phyloP scores from a whole-genome alignment of 2,329 filamentous ascomycete species.

The Nemania serpens region DNA sequence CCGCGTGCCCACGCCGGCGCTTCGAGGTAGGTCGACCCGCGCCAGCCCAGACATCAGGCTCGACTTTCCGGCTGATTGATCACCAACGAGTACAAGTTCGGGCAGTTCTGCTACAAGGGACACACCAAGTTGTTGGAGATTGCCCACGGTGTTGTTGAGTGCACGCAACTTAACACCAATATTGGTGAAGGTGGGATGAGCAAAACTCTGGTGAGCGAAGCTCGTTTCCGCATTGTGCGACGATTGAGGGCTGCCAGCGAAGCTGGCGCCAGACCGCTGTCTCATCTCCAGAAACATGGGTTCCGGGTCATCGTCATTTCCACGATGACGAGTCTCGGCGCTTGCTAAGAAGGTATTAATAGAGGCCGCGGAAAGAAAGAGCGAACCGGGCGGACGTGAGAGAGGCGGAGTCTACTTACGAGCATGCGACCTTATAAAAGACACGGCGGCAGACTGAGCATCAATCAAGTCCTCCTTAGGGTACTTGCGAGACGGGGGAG shows the following conservation, averaged over 20 bases:
- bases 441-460: conserved; percentile 27
- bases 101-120: conserved; percentile 73
- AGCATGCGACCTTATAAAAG: conserved; percentile 36
- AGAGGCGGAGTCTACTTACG: conserved; percentile 31
- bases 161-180: conserved; percentile 68
- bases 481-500: conserved; percentile 31
- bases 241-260: conserved; percentile 27
- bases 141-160: conserved; percentile 67
- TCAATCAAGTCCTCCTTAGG: conserved; percentile 25
- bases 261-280: conserved; percentile 13
- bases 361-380: background rate
- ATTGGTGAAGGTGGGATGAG: conserved; percentile 50
- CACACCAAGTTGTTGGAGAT: conserved; percentile 74
- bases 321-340: conserved; percentile 33
- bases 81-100: conserved; percentile 81
- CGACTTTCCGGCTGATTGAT: conserved; percentile 84
- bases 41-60: conserved; percentile 55
- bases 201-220: conserved; percentile 40
- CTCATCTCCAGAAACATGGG: conserved; percentile 38
- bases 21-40: conserved; percentile 64
- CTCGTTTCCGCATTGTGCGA: conserved; percentile 37
- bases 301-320: conserved; percentile 35
- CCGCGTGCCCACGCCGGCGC: conserved; percentile 64
- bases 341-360: conserved; percentile 30
- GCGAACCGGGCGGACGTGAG: background rate